Percentiles rank a stretch among this genome's conserved stretches.
Conservation (phyloP, 257 asterid species). For the Gentiana straminea region DNA sequence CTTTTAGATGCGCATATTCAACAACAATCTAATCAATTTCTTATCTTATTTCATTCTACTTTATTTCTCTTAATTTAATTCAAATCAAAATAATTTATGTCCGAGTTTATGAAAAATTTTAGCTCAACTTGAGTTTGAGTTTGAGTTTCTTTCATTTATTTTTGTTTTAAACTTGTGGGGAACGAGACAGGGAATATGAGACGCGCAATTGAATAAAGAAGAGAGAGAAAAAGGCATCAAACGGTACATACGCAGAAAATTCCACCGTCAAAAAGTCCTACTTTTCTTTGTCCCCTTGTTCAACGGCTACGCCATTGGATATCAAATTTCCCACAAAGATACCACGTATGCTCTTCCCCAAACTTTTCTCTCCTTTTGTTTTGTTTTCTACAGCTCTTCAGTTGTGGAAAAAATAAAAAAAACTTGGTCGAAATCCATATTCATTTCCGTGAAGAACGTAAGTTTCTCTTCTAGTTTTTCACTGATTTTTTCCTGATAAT, state of each 20-base stretch:
- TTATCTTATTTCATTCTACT: no score
- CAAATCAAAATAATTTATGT: no score
- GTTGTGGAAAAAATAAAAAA: not conserved
- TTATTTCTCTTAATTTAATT: no score
- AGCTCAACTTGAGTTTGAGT: no score
- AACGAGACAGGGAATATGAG: no score
- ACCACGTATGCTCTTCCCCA: slow-evolving; percentile 30
- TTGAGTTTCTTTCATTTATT: no score
- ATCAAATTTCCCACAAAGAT: not conserved
- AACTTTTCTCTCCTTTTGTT: not conserved
- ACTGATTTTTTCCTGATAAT: slow-evolving; percentile 8
- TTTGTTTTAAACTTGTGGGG: no score
- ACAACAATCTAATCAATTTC: no score
- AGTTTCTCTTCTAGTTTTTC: slow-evolving; percentile 13
- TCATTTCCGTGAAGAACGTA: slow-evolving; percentile 10
- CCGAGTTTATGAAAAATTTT: no score
- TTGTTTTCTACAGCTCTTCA: not conserved
- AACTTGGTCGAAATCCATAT: not conserved
- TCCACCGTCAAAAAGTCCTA: slow-evolving; percentile 10
- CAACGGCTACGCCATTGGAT: slow-evolving; percentile 3
- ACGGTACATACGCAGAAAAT: not conserved
- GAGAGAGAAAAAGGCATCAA: no score
- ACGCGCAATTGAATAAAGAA: no score
- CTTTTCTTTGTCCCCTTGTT: not conserved
- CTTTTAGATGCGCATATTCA: slow-evolving; percentile 4